Evolutionary conservation across 164 flowering plant species (phyloP).

Genomic region (Macadamia tetraphylla): DNA sequence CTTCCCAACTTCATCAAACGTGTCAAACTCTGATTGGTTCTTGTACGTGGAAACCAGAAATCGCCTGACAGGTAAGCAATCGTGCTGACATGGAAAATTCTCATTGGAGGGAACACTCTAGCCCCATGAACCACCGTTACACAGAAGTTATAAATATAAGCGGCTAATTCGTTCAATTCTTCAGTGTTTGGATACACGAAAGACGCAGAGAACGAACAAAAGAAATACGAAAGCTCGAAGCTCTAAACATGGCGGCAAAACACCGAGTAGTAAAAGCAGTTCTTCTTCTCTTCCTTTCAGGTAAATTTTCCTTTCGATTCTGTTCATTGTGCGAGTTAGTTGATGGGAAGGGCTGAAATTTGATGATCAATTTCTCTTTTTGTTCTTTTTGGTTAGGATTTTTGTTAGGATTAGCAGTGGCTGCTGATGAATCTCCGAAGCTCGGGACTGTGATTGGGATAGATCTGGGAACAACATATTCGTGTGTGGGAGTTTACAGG

Average conservation of each 20-base stretch:
- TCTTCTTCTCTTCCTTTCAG: conserved; percentile 13
- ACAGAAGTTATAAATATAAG: background rate
- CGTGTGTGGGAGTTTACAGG: conserved; percentile 39
- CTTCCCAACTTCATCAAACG: no score
- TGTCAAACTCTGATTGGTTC: conserved; percentile 4
- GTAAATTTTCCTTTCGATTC: background rate
- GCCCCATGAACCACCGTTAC: background rate
- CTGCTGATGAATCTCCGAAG: conserved; percentile 23
- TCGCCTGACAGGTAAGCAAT: no score
- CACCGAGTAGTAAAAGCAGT: background rate
- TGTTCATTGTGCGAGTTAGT: background rate
- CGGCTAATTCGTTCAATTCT: no score
- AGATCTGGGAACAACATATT: conserved; percentile 47
- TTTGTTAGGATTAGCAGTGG: conserved; percentile 19
- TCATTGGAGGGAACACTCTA: conserved; percentile 29
- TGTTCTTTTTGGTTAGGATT: conserved; percentile 14
- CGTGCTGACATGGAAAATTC: conserved; percentile 3
- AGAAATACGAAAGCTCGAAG: background rate
- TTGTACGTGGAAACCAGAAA: conserved; percentile 3
- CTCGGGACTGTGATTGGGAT: conserved; percentile 44
- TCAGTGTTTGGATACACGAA: background rate
- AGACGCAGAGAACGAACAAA: background rate
- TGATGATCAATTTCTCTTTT: background rate
- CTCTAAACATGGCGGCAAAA: conserved; percentile 2
- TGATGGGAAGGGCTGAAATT: background rate